Evolutionary conservation across 352 stramenopile genomes (phyloP), one percentile per base, ranked within the genome.

Genomic region (Thalassiosira ordinaria): DNA sequence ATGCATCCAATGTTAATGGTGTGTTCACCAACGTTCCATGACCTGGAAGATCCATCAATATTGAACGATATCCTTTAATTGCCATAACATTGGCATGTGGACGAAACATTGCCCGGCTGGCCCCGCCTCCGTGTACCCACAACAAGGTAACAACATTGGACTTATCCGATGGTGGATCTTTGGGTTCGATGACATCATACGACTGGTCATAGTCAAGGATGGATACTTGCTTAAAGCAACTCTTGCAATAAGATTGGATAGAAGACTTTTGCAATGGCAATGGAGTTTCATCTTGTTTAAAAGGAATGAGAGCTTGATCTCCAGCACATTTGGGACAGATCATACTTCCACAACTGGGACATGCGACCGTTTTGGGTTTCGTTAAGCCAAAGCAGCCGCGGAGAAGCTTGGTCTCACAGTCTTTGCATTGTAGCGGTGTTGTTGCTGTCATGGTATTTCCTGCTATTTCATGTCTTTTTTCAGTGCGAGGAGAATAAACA

Each of bases 41-140:
- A 47, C 76, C 83, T 14, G 83, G 83, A 22, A 89, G 37, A 56
- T 89, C 83, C 31, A 85, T 68, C 37, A 84, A 67, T 33, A 89
- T 85, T 24, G 61, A 89, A 16, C 66, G 44, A 78, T 86, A 78
- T 22, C 74, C 74, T 51, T 72, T 63, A 20, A 64, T 55, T 20
- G 62, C 47, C n/a, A 86, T 29, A 26, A 51, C 26, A 4, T 52
- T 20, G 29, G 78, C 72, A 74, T 89, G 82, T 11, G 72, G 52
- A 22, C 33, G 46, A 44, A 84, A 89, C 72, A 89, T 80, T 5
- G 55, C 46, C 24, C 77, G 53, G 31, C 39, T 76, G 0, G 39
- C 70, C 37, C 67, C 67, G 7, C 72, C 77, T 55, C 82, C 82
- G 68, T 89, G 82, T 9, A 75, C 72, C 66, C 71, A 82, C 0